Conservation (phyloP, 352 stramenopile genomes). For the Phytophthora pseudosyringae region DNA sequence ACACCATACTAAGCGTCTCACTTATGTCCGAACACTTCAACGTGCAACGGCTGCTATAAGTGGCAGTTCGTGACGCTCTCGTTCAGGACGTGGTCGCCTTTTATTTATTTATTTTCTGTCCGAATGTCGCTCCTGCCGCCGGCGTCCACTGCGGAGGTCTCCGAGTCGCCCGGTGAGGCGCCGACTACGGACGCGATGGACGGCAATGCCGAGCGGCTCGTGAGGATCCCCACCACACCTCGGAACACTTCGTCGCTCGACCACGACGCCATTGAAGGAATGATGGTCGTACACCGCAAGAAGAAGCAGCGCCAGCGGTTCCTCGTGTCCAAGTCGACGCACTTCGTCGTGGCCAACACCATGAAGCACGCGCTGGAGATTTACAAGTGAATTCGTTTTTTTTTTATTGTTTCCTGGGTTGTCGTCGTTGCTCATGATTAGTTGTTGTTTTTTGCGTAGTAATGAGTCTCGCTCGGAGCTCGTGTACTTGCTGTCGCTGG, state of each 20-base stretch:
- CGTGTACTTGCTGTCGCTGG: slow-evolving; percentile 71
- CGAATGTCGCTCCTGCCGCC: slow-evolving; percentile 12
- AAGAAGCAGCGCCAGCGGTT: slow-evolving; percentile 66
- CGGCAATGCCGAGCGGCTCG: not conserved
- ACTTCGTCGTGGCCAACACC: slow-evolving; percentile 61
- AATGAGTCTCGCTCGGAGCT: slow-evolving; percentile 59
- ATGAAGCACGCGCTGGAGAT: slow-evolving; percentile 64
- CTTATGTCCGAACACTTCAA: slow-evolving; percentile 22
- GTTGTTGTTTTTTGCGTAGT: slow-evolving; percentile 21
- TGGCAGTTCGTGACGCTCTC: not conserved
- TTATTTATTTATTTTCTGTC: slow-evolving; percentile 5
- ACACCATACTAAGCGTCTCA: not conserved
- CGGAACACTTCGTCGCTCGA: slow-evolving; percentile 44
- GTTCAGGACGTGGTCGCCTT: not conserved
- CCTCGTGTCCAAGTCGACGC: slow-evolving; percentile 44
- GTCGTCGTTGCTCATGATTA: not conserved
- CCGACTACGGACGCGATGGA: not conserved
- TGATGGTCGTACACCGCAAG: slow-evolving; percentile 74
- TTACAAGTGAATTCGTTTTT: slow-evolving; percentile 44
- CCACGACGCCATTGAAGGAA: slow-evolving; percentile 50
- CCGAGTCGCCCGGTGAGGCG: slow-evolving; percentile 18
- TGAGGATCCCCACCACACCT: slow-evolving; percentile 19
- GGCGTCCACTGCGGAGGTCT: slow-evolving; percentile 12
- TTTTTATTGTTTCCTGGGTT: not conserved
- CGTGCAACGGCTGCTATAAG: slow-evolving; percentile 3